A percentile compares a stretch with the other conserved stretches of the same genome.
Evolutionary conservation across 345 rosid species (phyloP).

Genomic region (Brassica incana): DNA sequence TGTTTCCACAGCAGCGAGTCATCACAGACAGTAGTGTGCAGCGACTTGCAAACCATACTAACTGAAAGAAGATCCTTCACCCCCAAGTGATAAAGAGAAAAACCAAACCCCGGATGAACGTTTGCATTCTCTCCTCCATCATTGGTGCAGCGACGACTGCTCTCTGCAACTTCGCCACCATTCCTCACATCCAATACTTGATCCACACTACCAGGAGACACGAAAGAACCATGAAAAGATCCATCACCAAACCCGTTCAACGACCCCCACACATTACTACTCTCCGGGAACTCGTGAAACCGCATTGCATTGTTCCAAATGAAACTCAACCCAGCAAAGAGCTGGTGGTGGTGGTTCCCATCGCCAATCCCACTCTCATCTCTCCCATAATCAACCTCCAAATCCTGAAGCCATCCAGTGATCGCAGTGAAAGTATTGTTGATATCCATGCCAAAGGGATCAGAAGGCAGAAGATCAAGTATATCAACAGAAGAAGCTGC

Average conservation of each 20-base stretch:
- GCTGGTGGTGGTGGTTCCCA: slow-evolving; percentile 49
- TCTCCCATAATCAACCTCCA: slow-evolving; percentile 62
- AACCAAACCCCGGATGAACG: slow-evolving; percentile 59
- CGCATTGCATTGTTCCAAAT: slow-evolving; percentile 79
- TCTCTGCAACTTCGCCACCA: slow-evolving; percentile 24
- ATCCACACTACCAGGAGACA: slow-evolving; percentile 41
- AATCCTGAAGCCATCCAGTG: slow-evolving; percentile 84
- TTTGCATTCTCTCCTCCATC: slow-evolving; percentile 40
- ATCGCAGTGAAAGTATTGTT: slow-evolving; percentile 75
- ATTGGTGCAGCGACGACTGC: slow-evolving; percentile 26
- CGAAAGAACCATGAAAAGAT: slow-evolving; percentile 28
- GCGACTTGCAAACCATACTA: slow-evolving; percentile 67
- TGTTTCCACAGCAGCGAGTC: slow-evolving; percentile 77
- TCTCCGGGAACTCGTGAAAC: slow-evolving; percentile 55
- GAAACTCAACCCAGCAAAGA: slow-evolving; percentile 76
- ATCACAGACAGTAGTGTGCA: slow-evolving; percentile 50
- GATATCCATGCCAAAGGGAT: slow-evolving; percentile 90
- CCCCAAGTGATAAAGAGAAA: slow-evolving; percentile 64
- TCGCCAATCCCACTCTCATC: slow-evolving; percentile 47
- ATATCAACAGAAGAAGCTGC: slow-evolving; percentile 61
- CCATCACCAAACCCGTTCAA: slow-evolving; percentile 35
- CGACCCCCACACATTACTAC: slow-evolving; percentile 35
- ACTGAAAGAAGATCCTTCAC: slow-evolving; percentile 72
- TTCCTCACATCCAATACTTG: slow-evolving; percentile 39
- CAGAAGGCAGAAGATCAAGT: slow-evolving; percentile 83